These are phyloP conservation scores for Grosmannia serpens DNA, from an alignment of 2,329 filamentous ascomycete species.

Conservation along the genomic window DNA sequence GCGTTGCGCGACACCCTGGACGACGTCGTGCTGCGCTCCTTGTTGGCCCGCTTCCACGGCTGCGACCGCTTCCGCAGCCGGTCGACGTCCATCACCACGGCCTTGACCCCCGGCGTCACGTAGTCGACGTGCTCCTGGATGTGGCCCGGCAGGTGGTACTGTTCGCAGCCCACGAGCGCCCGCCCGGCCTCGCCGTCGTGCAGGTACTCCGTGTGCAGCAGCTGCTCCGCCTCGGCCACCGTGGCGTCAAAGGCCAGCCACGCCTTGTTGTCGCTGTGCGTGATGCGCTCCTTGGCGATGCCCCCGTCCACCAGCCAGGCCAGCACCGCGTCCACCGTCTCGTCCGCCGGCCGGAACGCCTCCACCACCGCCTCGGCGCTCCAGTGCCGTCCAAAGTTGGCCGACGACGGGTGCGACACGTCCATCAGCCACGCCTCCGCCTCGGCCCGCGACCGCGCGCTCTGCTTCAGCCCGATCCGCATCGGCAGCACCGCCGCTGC, in stretches of 20 bases:
- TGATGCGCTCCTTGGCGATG: conserved; percentile 10
- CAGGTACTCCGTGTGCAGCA: conserved; percentile 11
- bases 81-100: neutral
- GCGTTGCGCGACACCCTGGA: neutral
- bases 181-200: neutral
- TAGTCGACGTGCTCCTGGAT: conserved; percentile 41
- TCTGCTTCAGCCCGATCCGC: conserved; percentile 6
- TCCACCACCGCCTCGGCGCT: conserved; percentile 21
- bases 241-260: conserved; percentile 14
- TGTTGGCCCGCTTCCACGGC: neutral
- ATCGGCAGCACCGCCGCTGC: conserved; percentile 3
- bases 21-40: neutral
- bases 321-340: conserved; percentile 19
- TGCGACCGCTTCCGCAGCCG: neutral
- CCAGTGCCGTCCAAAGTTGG: conserved; percentile 25
- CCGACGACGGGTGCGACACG: conserved; percentile 12
- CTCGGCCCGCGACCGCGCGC: neutral
- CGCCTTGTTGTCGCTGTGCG: conserved; percentile 6
- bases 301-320: conserved; percentile 19
- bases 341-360: conserved; percentile 22
- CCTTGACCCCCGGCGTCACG: conserved; percentile 32
- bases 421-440: conserved; percentile 6
- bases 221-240: conserved; percentile 11
- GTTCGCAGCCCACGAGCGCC: conserved; percentile 11
- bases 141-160: conserved; percentile 31